Percentiles rank a stretch among this genome's conserved stretches.
phyloP scores from a whole-genome alignment of 2,329 filamentous ascomycete species.

The Fusarium subtropicale region DNA sequence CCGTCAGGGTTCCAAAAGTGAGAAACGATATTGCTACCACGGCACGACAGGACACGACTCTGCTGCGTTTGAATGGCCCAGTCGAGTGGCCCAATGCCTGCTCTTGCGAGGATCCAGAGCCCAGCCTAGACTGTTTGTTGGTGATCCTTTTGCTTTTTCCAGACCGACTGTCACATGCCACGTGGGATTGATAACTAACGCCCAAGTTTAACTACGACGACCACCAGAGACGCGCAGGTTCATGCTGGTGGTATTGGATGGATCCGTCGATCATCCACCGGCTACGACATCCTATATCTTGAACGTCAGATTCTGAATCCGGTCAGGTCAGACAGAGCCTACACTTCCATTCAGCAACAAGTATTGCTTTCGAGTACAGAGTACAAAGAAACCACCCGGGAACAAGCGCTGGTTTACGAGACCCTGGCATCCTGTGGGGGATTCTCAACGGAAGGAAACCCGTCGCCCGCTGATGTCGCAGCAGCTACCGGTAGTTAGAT shows the following conservation, averaged over 20 bases:
- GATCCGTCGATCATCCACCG: not conserved
- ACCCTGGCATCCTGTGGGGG: not conserved
- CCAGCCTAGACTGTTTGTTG: slow-evolving; percentile 14
- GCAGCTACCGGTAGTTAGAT: slow-evolving; percentile 36
- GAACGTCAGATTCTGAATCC: not conserved
- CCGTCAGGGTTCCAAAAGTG: slow-evolving; percentile 17
- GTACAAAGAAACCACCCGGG: not conserved
- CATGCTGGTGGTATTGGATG: not conserved
- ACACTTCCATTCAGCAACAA: slow-evolving; percentile 4
- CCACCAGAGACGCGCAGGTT: not conserved
- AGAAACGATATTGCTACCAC: slow-evolving; percentile 15
- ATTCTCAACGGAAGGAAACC: not conserved
- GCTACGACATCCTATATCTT: slow-evolving; percentile 5
- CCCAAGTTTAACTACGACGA: slow-evolving; percentile 14
- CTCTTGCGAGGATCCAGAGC: not conserved
- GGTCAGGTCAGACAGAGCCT: not conserved
- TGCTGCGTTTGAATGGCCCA: not conserved
- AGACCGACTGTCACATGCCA: slow-evolving; percentile 39
- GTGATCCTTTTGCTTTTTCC: slow-evolving; percentile 30
- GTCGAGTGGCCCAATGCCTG: not conserved
- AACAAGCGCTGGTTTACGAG: not conserved
- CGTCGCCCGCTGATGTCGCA: slow-evolving; percentile 2
- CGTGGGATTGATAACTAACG: slow-evolving; percentile 42
- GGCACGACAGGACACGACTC: not conserved
- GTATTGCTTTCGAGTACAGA: not conserved